These are phyloP conservation scores for Bipolaris zeicola DNA, from an alignment of 2,329 filamentous ascomycete genomes.

Conservation along the genomic window DNA sequence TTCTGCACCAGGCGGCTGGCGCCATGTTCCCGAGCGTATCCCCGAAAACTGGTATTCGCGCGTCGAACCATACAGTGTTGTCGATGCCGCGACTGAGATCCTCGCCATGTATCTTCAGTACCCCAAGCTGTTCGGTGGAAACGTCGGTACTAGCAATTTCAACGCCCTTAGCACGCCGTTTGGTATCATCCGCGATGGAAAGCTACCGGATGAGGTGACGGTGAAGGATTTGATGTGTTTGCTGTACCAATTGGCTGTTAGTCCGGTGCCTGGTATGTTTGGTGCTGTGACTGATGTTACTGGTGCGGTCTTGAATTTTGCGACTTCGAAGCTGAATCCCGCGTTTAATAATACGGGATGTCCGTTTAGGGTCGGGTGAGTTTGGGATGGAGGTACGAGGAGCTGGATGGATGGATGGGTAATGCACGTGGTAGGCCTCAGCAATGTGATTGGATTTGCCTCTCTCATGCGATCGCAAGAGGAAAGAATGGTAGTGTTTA, in stretches of 20 bases:
- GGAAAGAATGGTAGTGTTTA: neutral
- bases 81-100: constrained; percentile 49
- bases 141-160: constrained; percentile 48
- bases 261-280: constrained; percentile 42
- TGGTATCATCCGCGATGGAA: constrained; percentile 49
- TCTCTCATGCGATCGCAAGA: neutral
- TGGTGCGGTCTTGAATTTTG: constrained; percentile 20
- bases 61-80: constrained; percentile 41
- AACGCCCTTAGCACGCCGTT: constrained; percentile 44
- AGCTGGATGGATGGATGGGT: neutral
- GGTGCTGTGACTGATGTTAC: constrained; percentile 19
- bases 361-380: constrained; percentile 19
- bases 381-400: neutral
- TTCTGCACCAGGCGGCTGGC: constrained; percentile 45
- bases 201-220: constrained; percentile 34
- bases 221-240: constrained; percentile 45
- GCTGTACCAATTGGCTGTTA: constrained; percentile 52
- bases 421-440: neutral
- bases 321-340: constrained; percentile 27
- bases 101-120: constrained; percentile 49
- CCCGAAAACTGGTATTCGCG: constrained; percentile 51
- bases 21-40: constrained; percentile 47
- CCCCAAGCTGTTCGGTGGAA: constrained; percentile 54
- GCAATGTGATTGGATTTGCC: neutral
- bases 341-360: constrained; percentile 50